phyloP scores from a whole-genome alignment of 345 rosid genomes.

The Stellera chamaejasme region DNA sequence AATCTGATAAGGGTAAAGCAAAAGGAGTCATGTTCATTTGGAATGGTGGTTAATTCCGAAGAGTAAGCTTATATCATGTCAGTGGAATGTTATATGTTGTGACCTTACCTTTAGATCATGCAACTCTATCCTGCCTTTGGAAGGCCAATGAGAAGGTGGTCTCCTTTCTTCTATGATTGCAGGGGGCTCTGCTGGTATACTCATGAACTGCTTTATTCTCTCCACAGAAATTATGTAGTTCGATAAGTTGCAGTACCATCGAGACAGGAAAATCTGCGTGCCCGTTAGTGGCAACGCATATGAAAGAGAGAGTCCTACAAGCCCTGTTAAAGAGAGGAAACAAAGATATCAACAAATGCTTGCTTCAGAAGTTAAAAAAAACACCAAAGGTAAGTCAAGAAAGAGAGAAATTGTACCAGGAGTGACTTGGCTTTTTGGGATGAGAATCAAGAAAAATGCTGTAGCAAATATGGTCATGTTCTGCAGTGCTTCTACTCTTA shows the following conservation, averaged over 20 bases:
- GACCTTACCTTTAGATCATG: conserved; percentile 70
- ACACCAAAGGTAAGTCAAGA: not conserved
- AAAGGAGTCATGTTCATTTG: too few species aligned
- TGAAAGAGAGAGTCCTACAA: conserved; percentile 72
- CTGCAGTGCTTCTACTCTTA: conserved; percentile 68
- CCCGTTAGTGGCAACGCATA: conserved; percentile 56
- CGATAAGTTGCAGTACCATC: conserved; percentile 56
- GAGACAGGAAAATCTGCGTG: conserved; percentile 40
- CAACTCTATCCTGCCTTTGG: conserved; percentile 55
- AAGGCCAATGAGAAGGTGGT: conserved; percentile 65
- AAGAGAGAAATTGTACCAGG: conserved; percentile 28
- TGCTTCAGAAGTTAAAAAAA: not conserved
- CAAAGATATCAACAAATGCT: too few species aligned
- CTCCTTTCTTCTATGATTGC: conserved; percentile 50
- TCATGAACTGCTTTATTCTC: conserved; percentile 70
- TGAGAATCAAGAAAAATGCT: conserved; percentile 58
- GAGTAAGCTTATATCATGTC: not conserved
- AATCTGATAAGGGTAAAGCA: conserved; percentile 24
- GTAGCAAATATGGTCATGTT: conserved; percentile 58
- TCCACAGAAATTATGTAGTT: conserved; percentile 68
- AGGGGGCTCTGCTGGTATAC: conserved; percentile 50
- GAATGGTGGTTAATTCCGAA: not conserved
- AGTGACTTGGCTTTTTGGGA: conserved; percentile 54
- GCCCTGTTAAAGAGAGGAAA: conserved; percentile 25
- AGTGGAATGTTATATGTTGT: not conserved